Evolutionary conservation across 768 basidiomycete species (phyloP).

Genomic region (Dioszegia aurantiaca): DNA sequence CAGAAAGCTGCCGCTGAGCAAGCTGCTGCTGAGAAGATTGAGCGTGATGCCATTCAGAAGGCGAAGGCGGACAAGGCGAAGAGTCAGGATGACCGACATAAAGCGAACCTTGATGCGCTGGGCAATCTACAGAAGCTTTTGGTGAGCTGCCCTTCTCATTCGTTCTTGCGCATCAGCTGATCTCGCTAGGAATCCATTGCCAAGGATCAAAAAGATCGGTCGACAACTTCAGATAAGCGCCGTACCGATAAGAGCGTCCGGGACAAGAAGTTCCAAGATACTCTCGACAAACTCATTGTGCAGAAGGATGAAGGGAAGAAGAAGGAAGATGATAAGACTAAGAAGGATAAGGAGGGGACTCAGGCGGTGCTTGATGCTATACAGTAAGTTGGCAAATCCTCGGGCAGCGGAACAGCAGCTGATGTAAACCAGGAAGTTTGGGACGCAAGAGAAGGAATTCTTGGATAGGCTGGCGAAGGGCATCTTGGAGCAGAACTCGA

Average conservation of each 20-base stretch:
- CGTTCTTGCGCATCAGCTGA: conserved; percentile 9
- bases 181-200: conserved; percentile 33
- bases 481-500: conserved; percentile 50
- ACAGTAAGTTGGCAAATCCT: conserved; percentile 35
- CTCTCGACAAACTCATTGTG: conserved; percentile 45
- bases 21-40: conserved; percentile 40
- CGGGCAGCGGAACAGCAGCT: not conserved
- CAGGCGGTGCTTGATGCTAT: conserved; percentile 51
- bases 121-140: conserved; percentile 42
- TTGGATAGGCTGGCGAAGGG: conserved; percentile 46
- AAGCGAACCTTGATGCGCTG: conserved; percentile 41
- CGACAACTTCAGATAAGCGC: conserved; percentile 40
- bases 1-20: conserved; percentile 46
- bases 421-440: conserved; percentile 8
- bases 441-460: conserved; percentile 48
- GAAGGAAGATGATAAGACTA: conserved; percentile 44
- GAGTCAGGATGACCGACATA: conserved; percentile 44
- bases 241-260: conserved; percentile 38
- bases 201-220: conserved; percentile 39
- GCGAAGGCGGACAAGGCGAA: conserved; percentile 44
- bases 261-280: conserved; percentile 51
- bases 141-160: conserved; percentile 22
- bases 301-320: conserved; percentile 48
- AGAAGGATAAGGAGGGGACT: conserved; percentile 44
- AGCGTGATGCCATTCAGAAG: conserved; percentile 30